These are phyloP conservation scores for Wickerhamomyces subpelliculosus DNA, from an alignment of 805 yeast species.

Conservation along the genomic window DNA sequence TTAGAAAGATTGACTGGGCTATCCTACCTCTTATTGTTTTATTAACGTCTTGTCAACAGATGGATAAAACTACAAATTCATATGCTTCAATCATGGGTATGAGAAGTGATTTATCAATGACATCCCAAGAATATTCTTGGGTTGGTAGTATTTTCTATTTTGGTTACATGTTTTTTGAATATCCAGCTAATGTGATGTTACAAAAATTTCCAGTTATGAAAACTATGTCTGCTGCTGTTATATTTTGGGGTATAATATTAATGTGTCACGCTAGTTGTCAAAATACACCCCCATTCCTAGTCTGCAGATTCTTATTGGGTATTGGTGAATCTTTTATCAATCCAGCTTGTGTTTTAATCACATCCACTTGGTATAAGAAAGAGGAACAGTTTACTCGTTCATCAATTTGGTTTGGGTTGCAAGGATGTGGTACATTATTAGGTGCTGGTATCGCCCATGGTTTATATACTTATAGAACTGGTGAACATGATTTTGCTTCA, in stretches of 20 bases:
- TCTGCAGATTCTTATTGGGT: slow-evolving; percentile 42
- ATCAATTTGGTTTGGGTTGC: slow-evolving; percentile 41
- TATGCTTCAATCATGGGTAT: neutral
- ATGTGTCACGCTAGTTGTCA: slow-evolving; percentile 40
- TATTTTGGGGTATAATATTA: slow-evolving; percentile 43
- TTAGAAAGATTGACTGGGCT: neutral
- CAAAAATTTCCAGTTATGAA: slow-evolving; percentile 46
- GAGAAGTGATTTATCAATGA: slow-evolving; percentile 1
- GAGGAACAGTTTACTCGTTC: slow-evolving; percentile 42
- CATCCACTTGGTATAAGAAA: slow-evolving; percentile 52
- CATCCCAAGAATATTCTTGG: slow-evolving; percentile 33
- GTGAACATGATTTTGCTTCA: slow-evolving; percentile 23
- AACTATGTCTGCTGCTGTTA: slow-evolving; percentile 33
- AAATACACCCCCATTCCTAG: slow-evolving; percentile 40
- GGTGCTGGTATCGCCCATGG: slow-evolving; percentile 15
- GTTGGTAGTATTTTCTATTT: slow-evolving; percentile 8
- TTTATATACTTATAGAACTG: neutral
- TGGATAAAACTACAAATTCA: neutral
- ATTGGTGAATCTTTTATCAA: slow-evolving; percentile 44
- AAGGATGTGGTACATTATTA: slow-evolving; percentile 33
- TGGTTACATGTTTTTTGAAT: slow-evolving; percentile 7
- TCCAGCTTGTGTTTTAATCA: slow-evolving; percentile 44
- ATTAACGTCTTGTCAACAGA: neutral
- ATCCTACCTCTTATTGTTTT: neutral
- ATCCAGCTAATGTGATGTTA: slow-evolving; percentile 25